A percentile compares a stretch with the other conserved stretches of the same genome.
Evolutionary conservation across 1,284 basidiomycete genomes (phyloP).

Genomic region (Trametes hirsuta): DNA sequence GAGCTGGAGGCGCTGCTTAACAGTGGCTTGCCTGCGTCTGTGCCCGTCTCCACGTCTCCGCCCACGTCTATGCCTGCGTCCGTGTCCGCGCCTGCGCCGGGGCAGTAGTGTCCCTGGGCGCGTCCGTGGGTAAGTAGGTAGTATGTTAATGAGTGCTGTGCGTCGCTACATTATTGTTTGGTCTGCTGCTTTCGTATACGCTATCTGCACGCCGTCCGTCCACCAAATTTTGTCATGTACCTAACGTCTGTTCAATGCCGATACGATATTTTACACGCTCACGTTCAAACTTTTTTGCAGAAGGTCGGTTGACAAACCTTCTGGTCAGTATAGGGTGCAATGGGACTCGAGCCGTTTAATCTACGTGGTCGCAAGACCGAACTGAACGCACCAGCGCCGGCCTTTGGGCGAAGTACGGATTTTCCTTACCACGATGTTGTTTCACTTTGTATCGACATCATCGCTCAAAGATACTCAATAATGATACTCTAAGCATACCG

Average conservation of each 20-base stretch:
- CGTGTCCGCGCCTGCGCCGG: background rate
- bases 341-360: no score
- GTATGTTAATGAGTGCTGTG: background rate
- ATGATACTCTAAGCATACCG: no score
- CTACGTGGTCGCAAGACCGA: no score
- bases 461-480: no score
- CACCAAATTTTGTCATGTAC: background rate
- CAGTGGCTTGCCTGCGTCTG: background rate
- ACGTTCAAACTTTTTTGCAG: no score
- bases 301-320: no score
- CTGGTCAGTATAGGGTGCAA: no score
- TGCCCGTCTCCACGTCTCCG: background rate
- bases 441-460: no score
- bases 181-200: slow-evolving; percentile 12
- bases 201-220: slow-evolving; percentile 13
- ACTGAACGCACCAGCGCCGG: no score
- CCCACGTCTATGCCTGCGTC: background rate
- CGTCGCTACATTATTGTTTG: slow-evolving; percentile 1
- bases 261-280: no score
- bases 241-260: slow-evolving; percentile 4
- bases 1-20: slow-evolving; percentile 54
- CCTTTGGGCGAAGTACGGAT: no score
- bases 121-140: background rate
- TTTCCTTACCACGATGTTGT: no score
- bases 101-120: background rate